Evolutionary conservation across 768 basidiomycete genomes (phyloP), one percentile per base, ranked within the genome.

Genomic region (Mycena epipterygia): DNA sequence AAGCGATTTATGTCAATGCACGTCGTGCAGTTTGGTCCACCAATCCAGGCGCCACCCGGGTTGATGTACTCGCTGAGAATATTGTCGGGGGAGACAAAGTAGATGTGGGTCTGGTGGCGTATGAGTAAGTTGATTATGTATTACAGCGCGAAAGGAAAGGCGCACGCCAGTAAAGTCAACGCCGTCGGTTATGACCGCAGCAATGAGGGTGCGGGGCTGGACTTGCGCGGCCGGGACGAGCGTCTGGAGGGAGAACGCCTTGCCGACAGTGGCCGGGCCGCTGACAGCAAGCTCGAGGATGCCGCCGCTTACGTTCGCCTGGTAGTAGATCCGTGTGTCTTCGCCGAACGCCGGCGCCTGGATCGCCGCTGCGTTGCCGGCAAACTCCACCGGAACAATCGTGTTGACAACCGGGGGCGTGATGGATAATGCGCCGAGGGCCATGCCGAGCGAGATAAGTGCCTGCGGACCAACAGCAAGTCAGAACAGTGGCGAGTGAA

Each of bases 61-160:
- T 41, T 41, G 64, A 65, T 65, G 64, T 65, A 65, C 51, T 65
- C 64, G 53, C 64, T 65, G 27, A 65, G 51, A 52, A 65, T 56
- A 44, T 56, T 56, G 25, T 32, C 32, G 33, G 64, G 49, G 29
- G 51, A 53, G 64, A 65, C 30, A 44, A 65, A 65, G 53, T 41
- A 65, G 37, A 65, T 25, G 64, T 55, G 64, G 39, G 32, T 56
- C 64, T 65, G 51, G 51, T 29, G 49, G 42, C 39, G 51, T 30
- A 56, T 56, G 37, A 56, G 55, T 66, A 19, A 37, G 44, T 30
- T 44, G 49, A 53, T 23, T 44, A 58, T 27, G 41, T 49, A 41
- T 46, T 35, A 32, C 42, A 46, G 58, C 46, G 44, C 60, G 42
- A 46, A 60, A 60, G 58, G 53, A 56, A 42, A 33, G 32, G 51